These are phyloP conservation scores for Dactylellina leptospora DNA, from an alignment of 2,329 filamentous ascomycete genomes.

Conservation along the genomic window DNA sequence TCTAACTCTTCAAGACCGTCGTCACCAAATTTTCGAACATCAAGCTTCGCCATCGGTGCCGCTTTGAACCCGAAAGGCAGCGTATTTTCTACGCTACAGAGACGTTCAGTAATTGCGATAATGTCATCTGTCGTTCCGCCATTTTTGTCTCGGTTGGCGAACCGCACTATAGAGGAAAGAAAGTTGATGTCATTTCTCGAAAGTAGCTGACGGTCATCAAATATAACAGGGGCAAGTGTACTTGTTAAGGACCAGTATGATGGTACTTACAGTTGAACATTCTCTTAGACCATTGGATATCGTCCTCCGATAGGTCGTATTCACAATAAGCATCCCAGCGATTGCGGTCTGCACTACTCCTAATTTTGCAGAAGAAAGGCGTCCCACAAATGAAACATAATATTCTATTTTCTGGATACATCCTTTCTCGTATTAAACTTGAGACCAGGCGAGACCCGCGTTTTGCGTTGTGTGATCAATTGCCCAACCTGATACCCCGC, in stretches of 20 bases:
- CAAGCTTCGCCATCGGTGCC: neutral
- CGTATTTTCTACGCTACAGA: neutral
- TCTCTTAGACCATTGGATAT: neutral
- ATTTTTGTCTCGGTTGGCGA: neutral
- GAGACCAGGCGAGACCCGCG: too few relatives aligned
- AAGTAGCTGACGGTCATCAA: neutral
- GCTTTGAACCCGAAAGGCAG: neutral
- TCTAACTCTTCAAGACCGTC: neutral
- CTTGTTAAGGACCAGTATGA: neutral
- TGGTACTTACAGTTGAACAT: neutral
- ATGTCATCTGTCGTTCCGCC: neutral
- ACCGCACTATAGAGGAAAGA: too few relatives aligned
- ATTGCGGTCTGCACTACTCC: neutral
- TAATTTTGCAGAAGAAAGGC: neutral
- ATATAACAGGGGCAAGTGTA: neutral
- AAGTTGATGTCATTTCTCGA: neutral
- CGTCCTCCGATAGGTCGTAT: neutral
- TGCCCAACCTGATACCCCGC: too few relatives aligned
- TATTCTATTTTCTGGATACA: neutral
- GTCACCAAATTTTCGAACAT: neutral
- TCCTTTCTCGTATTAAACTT: too few relatives aligned
- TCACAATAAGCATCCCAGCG: neutral
- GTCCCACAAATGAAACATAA: slow-evolving; percentile 1
- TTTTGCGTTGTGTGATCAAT: too few relatives aligned
- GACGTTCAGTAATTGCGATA: neutral